Percentiles rank a stretch among this genome's conserved stretches.
Conservation (phyloP, 2,329 filamentous ascomycete species). For the Cordyceps militaris region DNA sequence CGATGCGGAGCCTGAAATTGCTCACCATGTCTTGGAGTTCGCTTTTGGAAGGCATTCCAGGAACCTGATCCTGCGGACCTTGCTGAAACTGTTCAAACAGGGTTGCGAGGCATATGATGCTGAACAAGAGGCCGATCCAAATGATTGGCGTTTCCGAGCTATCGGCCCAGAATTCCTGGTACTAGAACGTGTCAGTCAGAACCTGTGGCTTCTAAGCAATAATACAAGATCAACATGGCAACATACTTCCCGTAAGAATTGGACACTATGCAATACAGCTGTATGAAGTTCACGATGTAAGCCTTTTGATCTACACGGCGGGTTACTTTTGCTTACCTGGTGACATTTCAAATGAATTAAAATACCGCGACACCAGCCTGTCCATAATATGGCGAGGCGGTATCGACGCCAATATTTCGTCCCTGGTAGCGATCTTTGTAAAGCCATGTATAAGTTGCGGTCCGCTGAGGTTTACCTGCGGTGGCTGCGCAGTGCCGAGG, state of each 20-base stretch:
- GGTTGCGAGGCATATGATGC: not conserved
- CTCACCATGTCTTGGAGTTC: no score
- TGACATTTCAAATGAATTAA: slow-evolving; percentile 21
- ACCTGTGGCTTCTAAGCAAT: no score
- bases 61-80: not conserved
- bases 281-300: no score
- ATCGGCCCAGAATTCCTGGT: not conserved
- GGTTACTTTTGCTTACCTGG: no score
- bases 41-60: no score
- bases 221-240: no score
- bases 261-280: slow-evolving; percentile 23
- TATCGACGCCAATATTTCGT: slow-evolving; percentile 19
- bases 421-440: not conserved
- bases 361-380: slow-evolving; percentile 29
- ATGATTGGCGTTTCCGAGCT: not conserved
- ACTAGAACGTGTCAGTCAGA: no score
- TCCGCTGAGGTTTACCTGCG: no score
- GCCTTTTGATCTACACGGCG: no score
- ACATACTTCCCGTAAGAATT: slow-evolving; percentile 17
- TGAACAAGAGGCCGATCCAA: slow-evolving; percentile 1
- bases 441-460: not conserved
- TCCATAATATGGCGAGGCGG: slow-evolving; percentile 28
- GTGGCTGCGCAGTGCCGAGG: no score
- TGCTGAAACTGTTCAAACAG: not conserved
- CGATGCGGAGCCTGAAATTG: slow-evolving; percentile 16